These are phyloP conservation scores for Jimgerdemannia flammicorona DNA, from an alignment of 192 early-diverging fungal genomes.

Conservation along the genomic window DNA sequence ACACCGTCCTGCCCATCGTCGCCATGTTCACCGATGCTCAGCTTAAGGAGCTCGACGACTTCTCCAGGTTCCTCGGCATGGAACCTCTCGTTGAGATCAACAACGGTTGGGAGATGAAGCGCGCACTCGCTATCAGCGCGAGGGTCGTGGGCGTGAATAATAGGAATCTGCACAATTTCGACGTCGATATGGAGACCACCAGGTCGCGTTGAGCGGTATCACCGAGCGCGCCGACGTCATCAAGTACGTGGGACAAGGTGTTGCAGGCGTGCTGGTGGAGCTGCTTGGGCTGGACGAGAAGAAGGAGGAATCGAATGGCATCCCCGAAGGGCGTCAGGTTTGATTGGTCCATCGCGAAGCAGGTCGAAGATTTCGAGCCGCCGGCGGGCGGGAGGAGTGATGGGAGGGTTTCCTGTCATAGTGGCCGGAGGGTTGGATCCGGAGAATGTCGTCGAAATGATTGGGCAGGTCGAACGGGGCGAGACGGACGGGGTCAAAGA, in stretches of 20 bases:
- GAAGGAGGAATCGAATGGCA: not conserved
- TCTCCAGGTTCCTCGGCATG: constrained; percentile 80
- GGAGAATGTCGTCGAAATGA: constrained; percentile 76
- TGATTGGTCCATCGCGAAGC: constrained; percentile 79
- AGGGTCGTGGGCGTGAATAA: constrained; percentile 98
- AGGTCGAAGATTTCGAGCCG: constrained; percentile 26
- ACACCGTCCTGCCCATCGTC: constrained; percentile 94
- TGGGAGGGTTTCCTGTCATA: constrained; percentile 62
- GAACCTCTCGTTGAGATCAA: constrained; percentile 99
- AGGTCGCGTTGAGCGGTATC: constrained; percentile 92
- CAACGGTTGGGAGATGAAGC: constrained; percentile 81
- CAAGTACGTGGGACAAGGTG: constrained; percentile 72
- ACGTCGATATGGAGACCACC: constrained; percentile 89
- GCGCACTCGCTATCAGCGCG: constrained; percentile 77
- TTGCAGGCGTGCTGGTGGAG: constrained; percentile 80
- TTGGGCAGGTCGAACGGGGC: constrained; percentile 67
- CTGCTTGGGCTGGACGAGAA: constrained; percentile 45
- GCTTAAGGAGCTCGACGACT: constrained; percentile 65
- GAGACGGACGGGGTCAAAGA: constrained; percentile 85
- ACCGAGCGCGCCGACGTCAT: constrained; percentile 76
- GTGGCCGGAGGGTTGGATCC: constrained; percentile 89
- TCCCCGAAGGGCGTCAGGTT: constrained; percentile 72
- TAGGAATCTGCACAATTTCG: constrained; percentile 95
- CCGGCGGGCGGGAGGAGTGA: constrained; percentile 4
- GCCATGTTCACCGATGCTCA: constrained; percentile 79